Percentiles rank a stretch among this genome's conserved stretches.
Conservation (phyloP, 2,329 filamentous ascomycete genomes). For the Fusarium illudens region DNA sequence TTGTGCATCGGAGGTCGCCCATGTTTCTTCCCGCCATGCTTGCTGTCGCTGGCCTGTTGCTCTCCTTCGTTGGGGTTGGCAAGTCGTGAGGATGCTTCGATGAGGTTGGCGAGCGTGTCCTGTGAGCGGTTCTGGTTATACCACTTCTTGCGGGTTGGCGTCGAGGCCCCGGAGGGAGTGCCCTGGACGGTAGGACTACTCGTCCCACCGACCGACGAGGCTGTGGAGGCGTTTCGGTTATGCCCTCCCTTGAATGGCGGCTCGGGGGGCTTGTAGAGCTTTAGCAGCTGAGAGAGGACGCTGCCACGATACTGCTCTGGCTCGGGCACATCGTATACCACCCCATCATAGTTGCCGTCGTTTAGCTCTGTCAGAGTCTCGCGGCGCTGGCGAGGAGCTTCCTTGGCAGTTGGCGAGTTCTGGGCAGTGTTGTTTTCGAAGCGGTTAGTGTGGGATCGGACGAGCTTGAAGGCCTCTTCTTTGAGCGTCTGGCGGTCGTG, state of each 20-base stretch:
- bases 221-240: constrained; percentile 35
- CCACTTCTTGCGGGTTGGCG: constrained; percentile 56
- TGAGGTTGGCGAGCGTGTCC: constrained; percentile 57
- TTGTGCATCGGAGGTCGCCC: constrained; percentile 45
- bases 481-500: constrained; percentile 21
- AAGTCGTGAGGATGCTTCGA: constrained; percentile 56
- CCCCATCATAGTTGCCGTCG: constrained; percentile 51
- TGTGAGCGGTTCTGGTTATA: constrained; percentile 58
- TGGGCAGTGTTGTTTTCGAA: constrained; percentile 23
- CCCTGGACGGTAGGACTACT: constrained; percentile 49
- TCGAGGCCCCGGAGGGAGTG: constrained; percentile 50
- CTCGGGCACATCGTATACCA: constrained; percentile 51
- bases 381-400: constrained; percentile 26
- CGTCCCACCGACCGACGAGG: constrained; percentile 42
- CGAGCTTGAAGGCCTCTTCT: constrained; percentile 53
- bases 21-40: constrained; percentile 44
- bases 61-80: constrained; percentile 46
- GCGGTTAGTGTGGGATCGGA: constrained; percentile 52
- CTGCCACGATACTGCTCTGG: constrained; percentile 55
- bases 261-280: constrained; percentile 55
- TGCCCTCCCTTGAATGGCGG: constrained; percentile 30
- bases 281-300: constrained; percentile 56
- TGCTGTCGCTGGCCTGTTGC: constrained; percentile 17
- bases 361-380: constrained; percentile 47
- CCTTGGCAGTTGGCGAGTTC: constrained; percentile 10